Evolutionary conservation across 306 rosid genomes (phyloP), one percentile per base, ranked within the genome.

Genomic region (Cicer chorassanicum): DNA sequence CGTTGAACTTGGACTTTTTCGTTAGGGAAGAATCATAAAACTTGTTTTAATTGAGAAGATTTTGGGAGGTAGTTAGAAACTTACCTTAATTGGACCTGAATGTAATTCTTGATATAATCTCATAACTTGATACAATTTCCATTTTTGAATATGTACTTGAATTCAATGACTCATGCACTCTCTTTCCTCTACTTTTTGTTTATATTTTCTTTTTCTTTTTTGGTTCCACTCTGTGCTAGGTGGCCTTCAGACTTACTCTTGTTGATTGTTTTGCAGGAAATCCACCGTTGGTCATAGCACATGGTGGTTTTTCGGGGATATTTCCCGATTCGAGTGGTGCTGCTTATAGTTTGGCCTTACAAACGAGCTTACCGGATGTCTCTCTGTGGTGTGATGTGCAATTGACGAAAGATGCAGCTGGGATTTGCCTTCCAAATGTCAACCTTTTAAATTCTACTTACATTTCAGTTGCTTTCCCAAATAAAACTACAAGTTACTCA

Each of bases 281-380:
- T 61, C 49, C 80, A 3, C 97, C 98, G 1, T 34, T 87, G 65
- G 95, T 88, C 14, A 60, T 94, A 57, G 96, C 98, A 11, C 92
- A 81, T 0, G 97, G 98, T 55, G 98, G 98, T 1, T 90, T 94
- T 82, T 90, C 98, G 0, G 99, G 99, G 68, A 41, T 95, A 42
- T 85, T 92, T 80, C 92, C 99, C 0, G 97, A 86, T 87, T 92
- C 94, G 6, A 90, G 96, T 67, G 13, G 0, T 0, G 0, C 0
- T 36, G 96, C 96, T 11, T 95, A 81, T 73, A 21, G 0, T 19
- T 44, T 89, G n/a, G 91, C 97, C 9, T 0, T 16, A 41, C 0
- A 5, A 1, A 54, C 79, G 0, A 78, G 92, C 44, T 53, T 76
- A 14, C 56, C 73, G 0, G 45, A 81, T 65, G 85, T 78, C 48